Base-by-base conservation (phyloP, 179 eudicot genomes). In the Actinidia arguta region DNA sequence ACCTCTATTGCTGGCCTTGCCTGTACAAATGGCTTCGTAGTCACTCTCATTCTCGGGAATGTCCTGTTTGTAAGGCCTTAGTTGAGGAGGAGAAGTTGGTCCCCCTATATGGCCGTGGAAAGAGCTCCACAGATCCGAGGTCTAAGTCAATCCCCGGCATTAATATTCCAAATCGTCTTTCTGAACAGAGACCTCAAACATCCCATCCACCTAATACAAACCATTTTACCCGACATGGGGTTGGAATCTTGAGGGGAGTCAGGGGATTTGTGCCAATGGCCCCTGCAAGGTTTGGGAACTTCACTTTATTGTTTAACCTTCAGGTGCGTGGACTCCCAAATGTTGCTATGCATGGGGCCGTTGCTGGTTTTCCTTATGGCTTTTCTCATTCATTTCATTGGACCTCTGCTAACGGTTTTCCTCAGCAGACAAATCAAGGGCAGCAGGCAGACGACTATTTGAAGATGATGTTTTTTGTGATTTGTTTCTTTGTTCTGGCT, bases 1-100 rank as follows among this genome's bases (percentile, higher is more conserved):
- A 93, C 71, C 94, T 94, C 74, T 94, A 84, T 82, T 94, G 96
- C 76, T 94, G 98, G 98, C 98, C 98, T 69, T 94, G 98, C 80
- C 89, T 94, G 8, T 94, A 94, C 90, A 94, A 90, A 79, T 94
- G 96, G 98, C 93, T 94, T 44, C 92, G 89, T 72, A 80, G 86
- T 39, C 94, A 93, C 76, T 92, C 96, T 8, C 90, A 83, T 47
- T 91, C 91, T 0, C 86, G 75, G 11, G 98, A 92, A 84, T 94
- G 96, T 78, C 98, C 96, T 0, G 93, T 93, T 46, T 94, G 98
- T 81, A 92, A 94, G 85, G 96, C 98, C 46, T 78, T 91, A 62
- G 78, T 94, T 69, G 91, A 91, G 73, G 96, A 91, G 85, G 86
- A 89, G 76, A 94, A 93, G 71, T 81, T 94, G 63, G 93, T 94